Percentiles rank a stretch among this genome's conserved stretches.
These are phyloP conservation scores for Cucurbita maxima DNA, from an alignment of 306 rosid genomes.

Conservation along the genomic window DNA sequence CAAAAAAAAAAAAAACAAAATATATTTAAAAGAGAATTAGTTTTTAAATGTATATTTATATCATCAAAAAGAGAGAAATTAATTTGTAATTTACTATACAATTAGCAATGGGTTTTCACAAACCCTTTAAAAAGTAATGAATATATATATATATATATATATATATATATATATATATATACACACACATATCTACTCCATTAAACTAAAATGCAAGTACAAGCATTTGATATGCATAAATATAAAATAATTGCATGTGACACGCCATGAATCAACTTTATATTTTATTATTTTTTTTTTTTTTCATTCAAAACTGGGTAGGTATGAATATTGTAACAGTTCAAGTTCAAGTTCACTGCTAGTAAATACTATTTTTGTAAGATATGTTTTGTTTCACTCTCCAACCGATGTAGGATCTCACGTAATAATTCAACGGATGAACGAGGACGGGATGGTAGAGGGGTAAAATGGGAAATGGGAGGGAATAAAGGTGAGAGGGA, in stretches of 20 bases:
- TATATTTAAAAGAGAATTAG: no score
- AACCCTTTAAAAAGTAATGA: background rate
- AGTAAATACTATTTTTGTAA: no score
- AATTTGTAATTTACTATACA: background rate
- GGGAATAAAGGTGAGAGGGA: conserved; percentile 1
- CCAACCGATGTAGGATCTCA: no score
- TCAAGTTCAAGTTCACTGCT: no score
- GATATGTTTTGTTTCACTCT: no score
- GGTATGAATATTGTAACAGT: no score
- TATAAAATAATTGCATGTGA: background rate
- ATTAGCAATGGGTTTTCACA: background rate
- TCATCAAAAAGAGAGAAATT: background rate
- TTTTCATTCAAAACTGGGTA: no score
- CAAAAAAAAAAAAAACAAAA: no score
- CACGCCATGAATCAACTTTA: background rate
- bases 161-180: no score
- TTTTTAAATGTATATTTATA: no score
- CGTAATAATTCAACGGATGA: background rate
- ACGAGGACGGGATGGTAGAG: background rate
- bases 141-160: no score
- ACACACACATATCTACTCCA: background rate
- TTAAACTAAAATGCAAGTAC: background rate
- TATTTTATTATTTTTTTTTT: background rate
- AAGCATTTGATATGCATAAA: background rate
- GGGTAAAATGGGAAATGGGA: conserved; percentile 6